Base-by-base conservation (phyloP, 2,329 filamentous ascomycete species). In the Paraconiothyrium sp. region DNA sequence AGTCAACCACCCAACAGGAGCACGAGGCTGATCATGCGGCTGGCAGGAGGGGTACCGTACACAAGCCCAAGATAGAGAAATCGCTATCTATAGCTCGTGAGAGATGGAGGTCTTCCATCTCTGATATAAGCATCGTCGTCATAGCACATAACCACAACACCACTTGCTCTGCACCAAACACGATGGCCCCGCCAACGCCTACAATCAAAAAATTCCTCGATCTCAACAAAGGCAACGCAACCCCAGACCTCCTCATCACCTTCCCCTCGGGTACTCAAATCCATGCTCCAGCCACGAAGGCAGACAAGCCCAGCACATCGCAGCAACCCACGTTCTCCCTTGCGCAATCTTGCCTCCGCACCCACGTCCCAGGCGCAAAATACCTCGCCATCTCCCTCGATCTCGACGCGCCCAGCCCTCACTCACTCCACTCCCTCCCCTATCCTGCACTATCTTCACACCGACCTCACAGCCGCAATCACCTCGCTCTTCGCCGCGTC, bases 351-450 rank as follows among this genome's bases (percentile, higher is more conserved):
- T 55, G 52, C 20, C 32, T 49, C n/a, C 30, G 43, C 27, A 57
- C 54, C 20, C 43, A 57, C 20, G 35, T 39, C 34, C 54, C 54
- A 4, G 54, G 54, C 32, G 46, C 54, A 13, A 48, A 39, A 20
- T 57, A 57, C 46, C 37, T 57, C 3, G 54, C 44, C 20, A 22
- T 57, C 22, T 24, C 43, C 22, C 44, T 57, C 20, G 54, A 57
- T 27, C 30, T 57, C 22, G 54, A 57, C 44, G 54, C 54, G 14
- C 54, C 54, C 10, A 49, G 34, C 11, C 54, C 54, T n/a, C n/a
- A n/a, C 4, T 49, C 54, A 3, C 24, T 57, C 34, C 44, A 5
- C 14, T 57, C 54, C 44, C 8, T 32, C 32, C 13, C 54, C 54
- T 6, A 41, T 57, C 20, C 22, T 57, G 43, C 54, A 57, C 34